Evolutionary conservation across 257 asterid genomes (phyloP), one percentile per base, ranked within the genome.

Genomic region (Leonotis leonurus): DNA sequence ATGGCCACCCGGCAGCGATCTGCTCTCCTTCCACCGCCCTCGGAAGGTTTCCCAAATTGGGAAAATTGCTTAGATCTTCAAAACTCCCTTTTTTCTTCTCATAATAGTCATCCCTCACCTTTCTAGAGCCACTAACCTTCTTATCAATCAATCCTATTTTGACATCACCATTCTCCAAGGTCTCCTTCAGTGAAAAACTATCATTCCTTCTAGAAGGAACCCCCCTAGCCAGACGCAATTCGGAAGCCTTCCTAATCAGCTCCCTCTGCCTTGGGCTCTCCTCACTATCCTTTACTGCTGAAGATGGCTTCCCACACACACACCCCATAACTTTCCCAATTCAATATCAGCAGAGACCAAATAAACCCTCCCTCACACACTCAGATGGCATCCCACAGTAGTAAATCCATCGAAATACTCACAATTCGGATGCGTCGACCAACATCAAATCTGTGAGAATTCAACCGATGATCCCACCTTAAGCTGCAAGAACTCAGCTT

Each of bases 1-100:
- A 68, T 21, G 99, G 99, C 99, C 99, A 93, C 33, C 97, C 99
- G 0, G 96, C 99, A 10, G 95, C 91, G 63, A 89, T 68, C 52
- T 80, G 89, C 61, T 93, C 97, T 14, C 86, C 99, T 75, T 87
- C 94, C 17, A 73, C 37, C 13, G 90, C 91, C 65, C 76, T 81
- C 3, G 95, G 93, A 64, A 93, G 69, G 32, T 61, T 77, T 55
- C 85, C 81, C 41, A 80, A 58, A 18, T 69, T 74, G 3, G 91
- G 86, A 68, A 75, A 73, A 62, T 72, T 68, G 58, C 68, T 70
- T 51, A 74, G 61, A 51, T 68, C 75, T 56, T 74, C 81, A 67
- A 46, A 73, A 56, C 45, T 59, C 57, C 76, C 85, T 37, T 70
- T 75, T 25, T 62, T 78, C 41, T 77, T 78, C 41, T 81, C 95